Evolutionary conservation across 495 filamentous ascomycete genomes (phyloP).

Genomic region (Ramalina intermedia): DNA sequence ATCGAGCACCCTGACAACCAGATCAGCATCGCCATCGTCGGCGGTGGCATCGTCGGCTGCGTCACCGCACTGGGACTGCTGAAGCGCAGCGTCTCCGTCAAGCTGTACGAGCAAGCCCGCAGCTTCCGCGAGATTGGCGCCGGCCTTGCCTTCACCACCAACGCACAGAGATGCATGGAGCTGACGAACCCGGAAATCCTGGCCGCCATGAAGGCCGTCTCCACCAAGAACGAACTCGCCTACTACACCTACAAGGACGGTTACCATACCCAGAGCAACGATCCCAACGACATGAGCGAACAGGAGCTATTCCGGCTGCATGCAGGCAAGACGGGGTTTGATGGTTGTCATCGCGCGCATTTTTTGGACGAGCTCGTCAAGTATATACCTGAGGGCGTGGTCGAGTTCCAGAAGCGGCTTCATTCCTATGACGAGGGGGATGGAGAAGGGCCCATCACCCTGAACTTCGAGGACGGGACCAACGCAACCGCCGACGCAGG

Average conservation of each 20-base stretch:
- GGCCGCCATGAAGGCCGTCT: slow-evolving; percentile 10
- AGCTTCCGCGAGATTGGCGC: slow-evolving; percentile 28
- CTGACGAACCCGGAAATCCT: slow-evolving; percentile 12
- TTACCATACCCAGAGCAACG: slow-evolving; percentile 14
- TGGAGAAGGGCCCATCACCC: slow-evolving; percentile 20
- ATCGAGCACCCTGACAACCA: too few species aligned
- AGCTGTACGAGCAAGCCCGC: slow-evolving; percentile 27
- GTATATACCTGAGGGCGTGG: slow-evolving; percentile 31
- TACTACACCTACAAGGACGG: slow-evolving; percentile 20
- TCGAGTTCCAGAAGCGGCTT: slow-evolving; percentile 27
- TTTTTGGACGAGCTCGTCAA: slow-evolving; percentile 39
- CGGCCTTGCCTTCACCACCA: slow-evolving; percentile 30
- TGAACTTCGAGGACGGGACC: slow-evolving; percentile 42
- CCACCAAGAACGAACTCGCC: neutral
- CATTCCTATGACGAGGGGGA: slow-evolving; percentile 13
- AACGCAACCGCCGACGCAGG: slow-evolving; percentile 33
- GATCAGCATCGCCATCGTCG: slow-evolving; percentile 27
- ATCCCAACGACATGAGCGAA: slow-evolving; percentile 5
- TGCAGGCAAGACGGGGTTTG: slow-evolving; percentile 23
- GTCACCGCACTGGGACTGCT: slow-evolving; percentile 26
- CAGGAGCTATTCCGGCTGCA: slow-evolving; percentile 18
- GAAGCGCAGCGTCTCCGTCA: slow-evolving; percentile 21
- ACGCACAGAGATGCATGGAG: slow-evolving; percentile 20
- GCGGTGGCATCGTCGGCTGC: slow-evolving; percentile 30
- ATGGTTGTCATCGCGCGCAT: slow-evolving; percentile 37